Evolutionary conservation across 2,329 filamentous ascomycete genomes (phyloP), one percentile per base, ranked within the genome.

Genomic region (Fusarium subglutinans): DNA sequence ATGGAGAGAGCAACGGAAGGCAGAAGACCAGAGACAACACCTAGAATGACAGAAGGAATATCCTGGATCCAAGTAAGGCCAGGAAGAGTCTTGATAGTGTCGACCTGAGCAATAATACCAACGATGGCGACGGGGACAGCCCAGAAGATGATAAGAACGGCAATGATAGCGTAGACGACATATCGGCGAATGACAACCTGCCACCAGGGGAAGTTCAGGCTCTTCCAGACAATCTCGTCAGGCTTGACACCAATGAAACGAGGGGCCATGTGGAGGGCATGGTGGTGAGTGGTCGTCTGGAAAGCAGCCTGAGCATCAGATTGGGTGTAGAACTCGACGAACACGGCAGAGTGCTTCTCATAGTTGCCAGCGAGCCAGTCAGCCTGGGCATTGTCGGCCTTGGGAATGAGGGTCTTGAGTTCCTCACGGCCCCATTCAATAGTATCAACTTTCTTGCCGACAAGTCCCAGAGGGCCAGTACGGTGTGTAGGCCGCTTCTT

Each of bases 271-370:
- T 95, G 93, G 47, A 96, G 86, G 35, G 93, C 91, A 63, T 93
- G 90, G 81, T 96, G 94, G 83, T 96, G 94, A 12, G 94, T 90
- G 35, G 97, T 86, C 26, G 90, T 92, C 82, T 98, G 95, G 82
- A 89, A 97, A 30, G 96, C 95, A 65, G 88, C 86, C 81, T 99
- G 96, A 14, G 96, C 96, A 69, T 94, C 93, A 30, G 91, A 89
- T 80, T 97, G 94, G 8, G 89, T 91, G 72, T 90, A 88, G 79
- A 98, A 99, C 80, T 98, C 95, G 73, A 99, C 93, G 78, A 99
- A 98, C n/a, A 96, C 92, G 7, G 95, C 92, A 59, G 90, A 90
- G 61, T 92, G 85, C 74, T 88, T 87, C 60, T 89, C 86, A 30
- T 87, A 91, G 71, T 94, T 88, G 55, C 93, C 90, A 18, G 87